Base-by-base conservation (phyloP, 441 rosid genomes). In the Theobroma grandiflorum region DNA sequence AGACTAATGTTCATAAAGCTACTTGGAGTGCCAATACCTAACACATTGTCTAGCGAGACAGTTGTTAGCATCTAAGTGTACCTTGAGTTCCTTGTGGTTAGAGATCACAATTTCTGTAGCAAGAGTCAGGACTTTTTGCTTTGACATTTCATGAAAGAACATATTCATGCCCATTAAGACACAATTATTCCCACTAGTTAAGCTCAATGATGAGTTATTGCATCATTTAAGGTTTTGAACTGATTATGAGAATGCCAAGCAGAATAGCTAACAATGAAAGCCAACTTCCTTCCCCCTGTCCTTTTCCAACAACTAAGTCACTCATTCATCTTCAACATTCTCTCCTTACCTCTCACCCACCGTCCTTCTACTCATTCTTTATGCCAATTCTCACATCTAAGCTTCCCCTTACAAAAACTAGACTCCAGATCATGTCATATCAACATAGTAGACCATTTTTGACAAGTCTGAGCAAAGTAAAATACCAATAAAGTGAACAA, bases 31-130 rank as follows among this genome's bases (percentile, higher is more conserved):
- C 12, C 0, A 22, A 45, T 55, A 69, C 55, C 52, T 18, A 69
- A 26, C 58, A 47, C 31, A 47, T 70, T 70, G 57, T 70, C 75
- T 16, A 35, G 53, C 16, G 61, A 71, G 14, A 52, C 75, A 50
- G 75, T 42, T 33, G 75, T 69, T 38, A 50, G 26, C 15, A 71
- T 52, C 74, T 10, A 22, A n/a, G 9, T 67, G 72, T 67, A 67
- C 53, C 35, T 67, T 43, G 33, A 49, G 26, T 33, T 70, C 43
- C 20, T 18, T 31, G 55, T 49, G 57, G 63, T 3, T 58, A 47
- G 65, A 11, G 66, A 31, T 61, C 40, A 11, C 6, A 26, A 61
- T 10, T 59, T 10, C 66, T 31, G 31, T 38, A 61, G 40, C 15
- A 61, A 61, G 18, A 26, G 8, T 26, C 6, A 35, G n/a, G n/a